Percentiles rank a stretch among this genome's conserved stretches.
Evolutionary conservation across 1,139 yeast genomes (phyloP).

Genomic region (Saccharomyces pastorianus): DNA sequence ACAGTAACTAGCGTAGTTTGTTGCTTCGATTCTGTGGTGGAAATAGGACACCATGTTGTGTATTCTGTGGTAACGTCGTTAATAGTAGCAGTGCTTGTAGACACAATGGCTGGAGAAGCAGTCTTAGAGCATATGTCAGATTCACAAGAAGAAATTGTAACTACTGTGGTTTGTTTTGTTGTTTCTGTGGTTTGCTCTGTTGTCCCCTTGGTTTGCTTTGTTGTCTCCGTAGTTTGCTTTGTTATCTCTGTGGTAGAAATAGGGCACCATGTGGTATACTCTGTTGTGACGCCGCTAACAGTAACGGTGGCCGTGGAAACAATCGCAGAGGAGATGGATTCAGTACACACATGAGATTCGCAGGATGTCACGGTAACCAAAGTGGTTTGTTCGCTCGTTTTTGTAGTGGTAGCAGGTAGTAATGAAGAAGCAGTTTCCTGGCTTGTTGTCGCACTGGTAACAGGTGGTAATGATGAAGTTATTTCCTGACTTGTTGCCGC

Average conservation of each 20-base stretch:
- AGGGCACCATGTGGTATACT: not conserved
- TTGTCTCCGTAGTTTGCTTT: conserved; percentile 13
- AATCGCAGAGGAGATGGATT: not conserved
- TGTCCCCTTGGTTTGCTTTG: not conserved
- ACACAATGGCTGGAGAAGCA: not conserved
- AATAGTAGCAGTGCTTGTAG: not conserved
- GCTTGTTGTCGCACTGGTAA: no score
- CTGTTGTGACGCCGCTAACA: not conserved
- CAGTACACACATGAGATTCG: not conserved
- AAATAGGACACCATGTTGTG: not conserved
- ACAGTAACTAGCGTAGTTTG: conserved; percentile 38
- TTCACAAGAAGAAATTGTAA: not conserved
- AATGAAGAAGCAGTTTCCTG: no score
- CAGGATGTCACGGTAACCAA: not conserved
- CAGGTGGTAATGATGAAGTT: no score
- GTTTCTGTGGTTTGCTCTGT: not conserved
- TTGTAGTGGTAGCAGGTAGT: not conserved
- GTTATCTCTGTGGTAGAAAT: not conserved
- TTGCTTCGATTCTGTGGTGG: not conserved
- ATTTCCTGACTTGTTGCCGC: no score
- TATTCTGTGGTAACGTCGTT: not conserved
- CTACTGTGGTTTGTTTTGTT: not conserved
- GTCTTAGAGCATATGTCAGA: not conserved
- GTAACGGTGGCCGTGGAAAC: not conserved
- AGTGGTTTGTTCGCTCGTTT: not conserved